Evolutionary conservation across 2,329 filamentous ascomycete species (phyloP).

Genomic region (Blumeria hordei): DNA sequence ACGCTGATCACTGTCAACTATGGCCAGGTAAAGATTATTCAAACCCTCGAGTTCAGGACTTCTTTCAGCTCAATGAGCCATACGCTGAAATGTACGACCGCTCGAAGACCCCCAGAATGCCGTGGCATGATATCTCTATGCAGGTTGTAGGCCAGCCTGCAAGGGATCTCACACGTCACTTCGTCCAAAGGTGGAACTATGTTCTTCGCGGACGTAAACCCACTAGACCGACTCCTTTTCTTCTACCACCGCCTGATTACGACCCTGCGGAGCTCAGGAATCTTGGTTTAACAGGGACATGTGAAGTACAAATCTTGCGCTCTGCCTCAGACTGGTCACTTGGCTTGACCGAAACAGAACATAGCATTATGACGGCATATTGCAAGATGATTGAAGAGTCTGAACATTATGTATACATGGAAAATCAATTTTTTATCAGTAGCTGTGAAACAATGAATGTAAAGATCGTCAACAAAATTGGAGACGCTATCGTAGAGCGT

Average conservation of each 20-base stretch:
- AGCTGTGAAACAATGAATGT: constrained; percentile 73
- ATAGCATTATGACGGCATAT: constrained; percentile 91
- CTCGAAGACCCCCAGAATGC: constrained; percentile 72
- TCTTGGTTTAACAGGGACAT: constrained; percentile 75
- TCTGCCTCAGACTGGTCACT: constrained; percentile 83
- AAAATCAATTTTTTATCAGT: constrained; percentile 96
- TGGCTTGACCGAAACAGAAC: constrained; percentile 66
- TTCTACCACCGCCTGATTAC: constrained; percentile 83
- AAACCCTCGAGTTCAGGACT: constrained; percentile 85
- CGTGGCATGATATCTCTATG: constrained; percentile 97
- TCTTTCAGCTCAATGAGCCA: constrained; percentile 75
- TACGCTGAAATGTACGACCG: constrained; percentile 99
- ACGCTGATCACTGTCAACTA: constrained; percentile 82
- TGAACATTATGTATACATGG: constrained; percentile 94
- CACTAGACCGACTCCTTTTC: constrained; percentile 75
- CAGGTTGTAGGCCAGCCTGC: constrained; percentile 92
- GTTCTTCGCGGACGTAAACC: constrained; percentile 79
- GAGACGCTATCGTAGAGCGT: constrained; percentile 79
- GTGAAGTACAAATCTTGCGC: constrained; percentile 84
- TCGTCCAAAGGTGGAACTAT: constrained; percentile 96
- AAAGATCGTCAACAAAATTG: constrained; percentile 78
- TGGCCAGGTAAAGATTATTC: constrained; percentile 98
- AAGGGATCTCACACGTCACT: constrained; percentile 79
- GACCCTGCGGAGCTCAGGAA: constrained; percentile 64
- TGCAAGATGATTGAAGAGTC: constrained; percentile 85